phyloP scores from a whole-genome alignment of 2,329 filamentous ascomycete species.

The Nigrograna mackinnonii region DNA sequence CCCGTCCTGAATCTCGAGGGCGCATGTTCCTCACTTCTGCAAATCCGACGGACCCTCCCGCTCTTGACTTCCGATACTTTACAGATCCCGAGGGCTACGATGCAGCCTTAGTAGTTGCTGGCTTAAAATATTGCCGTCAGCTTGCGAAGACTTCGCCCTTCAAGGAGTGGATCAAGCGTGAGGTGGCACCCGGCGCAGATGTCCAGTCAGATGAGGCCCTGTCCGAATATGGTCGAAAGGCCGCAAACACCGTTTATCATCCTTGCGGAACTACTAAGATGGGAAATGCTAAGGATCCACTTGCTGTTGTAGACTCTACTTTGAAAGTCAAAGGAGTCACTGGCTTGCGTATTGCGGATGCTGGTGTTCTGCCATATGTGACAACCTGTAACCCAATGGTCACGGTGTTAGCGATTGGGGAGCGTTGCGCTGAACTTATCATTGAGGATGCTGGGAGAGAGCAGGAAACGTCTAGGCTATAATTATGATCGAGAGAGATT shows the following conservation, averaged over 20 bases:
- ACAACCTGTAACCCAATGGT: neutral
- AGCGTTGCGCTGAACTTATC: neutral
- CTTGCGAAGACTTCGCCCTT: neutral
- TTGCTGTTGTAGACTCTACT: neutral
- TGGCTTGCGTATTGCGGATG: neutral
- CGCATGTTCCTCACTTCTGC: neutral
- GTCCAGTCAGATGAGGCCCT: neutral
- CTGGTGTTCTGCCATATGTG: neutral
- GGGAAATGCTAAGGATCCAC: neutral
- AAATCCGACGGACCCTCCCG: neutral
- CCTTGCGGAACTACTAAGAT: neutral
- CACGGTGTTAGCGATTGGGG: neutral
- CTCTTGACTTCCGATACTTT: neutral
- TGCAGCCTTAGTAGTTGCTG: neutral
- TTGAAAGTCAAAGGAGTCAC: neutral
- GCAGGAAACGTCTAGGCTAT: too few relatives aligned
- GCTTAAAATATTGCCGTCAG: neutral
- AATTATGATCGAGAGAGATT: too few relatives aligned
- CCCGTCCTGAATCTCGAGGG: neutral
- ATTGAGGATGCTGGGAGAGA: neutral
- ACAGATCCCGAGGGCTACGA: neutral
- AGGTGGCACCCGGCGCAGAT: neutral
- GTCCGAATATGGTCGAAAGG: neutral
- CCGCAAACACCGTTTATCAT: neutral
- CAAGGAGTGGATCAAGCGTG: neutral